Evolutionary conservation across 1,284 basidiomycete species (phyloP).

Genomic region (Malassezia brasiliensis): DNA sequence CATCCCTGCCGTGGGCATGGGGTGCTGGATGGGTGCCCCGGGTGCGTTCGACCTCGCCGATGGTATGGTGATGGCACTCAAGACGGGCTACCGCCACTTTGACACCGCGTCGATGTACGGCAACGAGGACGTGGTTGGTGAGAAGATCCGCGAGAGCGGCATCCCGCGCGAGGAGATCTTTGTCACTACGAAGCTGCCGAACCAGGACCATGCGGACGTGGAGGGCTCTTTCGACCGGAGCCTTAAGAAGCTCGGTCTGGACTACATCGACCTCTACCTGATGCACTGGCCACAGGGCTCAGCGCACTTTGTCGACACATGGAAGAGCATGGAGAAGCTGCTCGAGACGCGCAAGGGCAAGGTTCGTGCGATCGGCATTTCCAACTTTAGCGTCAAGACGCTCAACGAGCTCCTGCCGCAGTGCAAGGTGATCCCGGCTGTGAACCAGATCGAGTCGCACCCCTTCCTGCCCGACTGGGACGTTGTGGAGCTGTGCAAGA

Average conservation of each 20-base stretch:
- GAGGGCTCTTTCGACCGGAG: constrained; percentile 59
- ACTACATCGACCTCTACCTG: constrained; percentile 55
- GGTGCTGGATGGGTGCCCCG: constrained; percentile 28
- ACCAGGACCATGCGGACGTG: constrained; percentile 42
- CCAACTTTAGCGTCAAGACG: constrained; percentile 31
- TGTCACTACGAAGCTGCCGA: constrained; percentile 72
- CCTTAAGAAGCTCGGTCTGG: constrained; percentile 60
- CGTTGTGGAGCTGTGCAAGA: constrained; percentile 60
- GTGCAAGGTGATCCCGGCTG: constrained; percentile 29
- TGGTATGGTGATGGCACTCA: constrained; percentile 18
- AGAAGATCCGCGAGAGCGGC: constrained; percentile 63
- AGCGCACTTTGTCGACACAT: constrained; percentile 27
- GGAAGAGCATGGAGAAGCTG: constrained; percentile 39
- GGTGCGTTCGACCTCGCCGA: constrained; percentile 19
- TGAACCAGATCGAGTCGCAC: constrained; percentile 37
- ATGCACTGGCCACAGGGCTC: constrained; percentile 34
- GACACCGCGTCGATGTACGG: constrained; percentile 36
- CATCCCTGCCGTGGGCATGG: constrained; percentile 33
- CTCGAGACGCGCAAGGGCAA: constrained; percentile 35
- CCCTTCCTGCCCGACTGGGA: constrained; percentile 53
- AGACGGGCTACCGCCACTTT: constrained; percentile 32
- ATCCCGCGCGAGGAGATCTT: constrained; percentile 70
- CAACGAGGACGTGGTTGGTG: constrained; percentile 76
- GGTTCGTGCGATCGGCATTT: constrained; percentile 56
- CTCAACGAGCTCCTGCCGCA: constrained; percentile 27